Base-by-base conservation (phyloP, 2,329 filamentous ascomycete species). In the Xylaria sp. region DNA sequence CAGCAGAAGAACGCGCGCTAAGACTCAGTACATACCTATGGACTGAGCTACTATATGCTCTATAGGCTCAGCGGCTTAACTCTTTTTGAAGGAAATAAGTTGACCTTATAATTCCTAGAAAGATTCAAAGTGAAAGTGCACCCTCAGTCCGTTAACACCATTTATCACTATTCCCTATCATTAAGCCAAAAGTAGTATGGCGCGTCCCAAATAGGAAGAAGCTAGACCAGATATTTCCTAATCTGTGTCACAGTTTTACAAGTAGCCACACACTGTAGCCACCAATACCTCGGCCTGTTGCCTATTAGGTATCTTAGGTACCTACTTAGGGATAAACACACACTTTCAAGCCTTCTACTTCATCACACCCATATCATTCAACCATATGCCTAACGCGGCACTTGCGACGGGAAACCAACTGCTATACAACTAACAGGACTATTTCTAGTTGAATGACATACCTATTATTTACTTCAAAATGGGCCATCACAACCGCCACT, bases 401-500 rank as follows among this genome's bases (percentile, higher is more conserved):
- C n/a, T 34, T n/a, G 3, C 9, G 15, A 34, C 52, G 37, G 15
- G 23, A 12, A 20, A 20, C 8, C 52, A 39, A 7, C 23, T 34
- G 25, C 25, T 37, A 37, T 25, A 25, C 23, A 23, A 34, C 41
- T 34, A n/a, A 44, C 15, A 18, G n/a, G 2, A 23, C 8, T 5
- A 3, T 52, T 4, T 44, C 44, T 20, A 34, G 34, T 44, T 5
- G 2, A 34, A 56, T 34, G 18, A 13, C 28, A 13, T 7, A 44
- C 48, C 18, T 37, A 37, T 10, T 58, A 25, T 31, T 23, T 25
- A 37, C 13, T 61, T 31, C 28, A 68, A 68, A 28, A 80, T 80
- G 76, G 74, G 75, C 5, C 81, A 82, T 62, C 81, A 82, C 54
- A 82, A 81, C 23, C 75, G 78, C 46, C 78, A 76, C 63, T 82